Conservation (phyloP, 192 early-diverging fungal genomes). For the Coemansia sp. region DNA sequence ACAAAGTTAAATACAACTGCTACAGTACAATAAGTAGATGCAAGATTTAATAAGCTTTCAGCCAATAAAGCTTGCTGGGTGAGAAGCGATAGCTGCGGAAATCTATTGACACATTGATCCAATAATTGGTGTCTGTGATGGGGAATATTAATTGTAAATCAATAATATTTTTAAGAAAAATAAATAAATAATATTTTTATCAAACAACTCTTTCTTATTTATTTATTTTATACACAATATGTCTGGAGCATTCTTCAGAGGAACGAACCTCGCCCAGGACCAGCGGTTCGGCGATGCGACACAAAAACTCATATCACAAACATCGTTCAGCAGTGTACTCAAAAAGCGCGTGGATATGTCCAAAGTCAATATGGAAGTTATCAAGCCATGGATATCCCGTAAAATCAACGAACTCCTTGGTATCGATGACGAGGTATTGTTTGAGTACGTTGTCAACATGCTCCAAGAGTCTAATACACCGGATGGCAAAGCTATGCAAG, state of each 20-base stretch:
- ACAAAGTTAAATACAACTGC: too few species aligned
- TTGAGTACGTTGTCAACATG: slow-evolving; percentile 82
- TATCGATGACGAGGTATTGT: slow-evolving; percentile 91
- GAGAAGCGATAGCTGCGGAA: neutral
- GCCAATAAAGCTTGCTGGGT: too few species aligned
- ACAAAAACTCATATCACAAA: slow-evolving; percentile 29
- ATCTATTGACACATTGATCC: neutral
- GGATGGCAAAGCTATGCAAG: slow-evolving; percentile 91
- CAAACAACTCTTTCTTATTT: neutral
- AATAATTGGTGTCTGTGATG: neutral
- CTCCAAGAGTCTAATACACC: slow-evolving; percentile 72
- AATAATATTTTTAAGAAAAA: neutral
- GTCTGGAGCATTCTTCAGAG: slow-evolving; percentile 42
- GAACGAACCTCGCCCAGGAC: slow-evolving; percentile 51
- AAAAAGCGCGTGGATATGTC: slow-evolving; percentile 63
- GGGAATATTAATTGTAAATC: neutral
- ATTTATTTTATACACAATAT: slow-evolving; percentile 6
- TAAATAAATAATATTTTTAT: neutral
- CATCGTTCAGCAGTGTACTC: slow-evolving; percentile 25
- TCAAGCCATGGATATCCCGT: slow-evolving; percentile 85
- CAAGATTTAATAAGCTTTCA: too few species aligned
- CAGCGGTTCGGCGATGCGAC: slow-evolving; percentile 47
- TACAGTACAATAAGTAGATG: too few species aligned
- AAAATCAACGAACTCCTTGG: slow-evolving; percentile 75
- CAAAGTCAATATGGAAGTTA: slow-evolving; percentile 85